A percentile compares a stretch with the other conserved stretches of the same genome.
These are phyloP conservation scores for Delphinella strobiligena DNA, from an alignment of 2,329 filamentous ascomycete species.

Conservation along the genomic window DNA sequence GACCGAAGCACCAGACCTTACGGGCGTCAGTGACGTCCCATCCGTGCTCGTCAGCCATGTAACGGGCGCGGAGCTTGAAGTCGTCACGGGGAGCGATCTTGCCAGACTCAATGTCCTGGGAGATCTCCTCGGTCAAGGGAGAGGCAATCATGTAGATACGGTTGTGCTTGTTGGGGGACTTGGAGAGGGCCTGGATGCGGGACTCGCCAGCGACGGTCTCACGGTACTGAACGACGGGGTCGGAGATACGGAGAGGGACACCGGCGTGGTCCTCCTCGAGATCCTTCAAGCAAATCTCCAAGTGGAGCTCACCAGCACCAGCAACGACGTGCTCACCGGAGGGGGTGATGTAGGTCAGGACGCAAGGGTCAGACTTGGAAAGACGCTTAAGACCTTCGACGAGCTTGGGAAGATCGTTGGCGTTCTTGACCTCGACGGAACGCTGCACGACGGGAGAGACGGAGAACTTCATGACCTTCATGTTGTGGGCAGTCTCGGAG, in stretches of 20 bases:
- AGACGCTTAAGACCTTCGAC: constrained; percentile 99
- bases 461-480: constrained; percentile 99
- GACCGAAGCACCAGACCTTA: constrained; percentile 99
- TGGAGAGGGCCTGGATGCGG: constrained; percentile 92
- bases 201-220: constrained; percentile 81
- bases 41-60: constrained; percentile 90
- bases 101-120: constrained; percentile 78
- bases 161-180: constrained; percentile 99
- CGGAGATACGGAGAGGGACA: constrained; percentile 94
- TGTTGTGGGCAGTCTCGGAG: constrained; percentile 94
- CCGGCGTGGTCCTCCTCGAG: constrained; percentile 98
- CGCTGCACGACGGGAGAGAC: constrained; percentile 97
- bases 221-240: constrained; percentile 97
- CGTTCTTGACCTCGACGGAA: constrained; percentile 99
- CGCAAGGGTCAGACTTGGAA: constrained; percentile 99
- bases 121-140: constrained; percentile 85
- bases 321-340: constrained; percentile 98
- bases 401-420: constrained; percentile 97
- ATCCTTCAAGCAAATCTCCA: constrained; percentile 99
- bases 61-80: constrained; percentile 95
- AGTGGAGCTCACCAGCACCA: constrained; percentile 97
- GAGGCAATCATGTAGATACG: constrained; percentile 93
- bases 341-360: constrained; percentile 76
- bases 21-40: constrained; percentile 99
- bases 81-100: constrained; percentile 93